Evolutionary conservation across 352 stramenopile genomes (phyloP), one percentile per base, ranked within the genome.

Genomic region (Pythium biforme): DNA sequence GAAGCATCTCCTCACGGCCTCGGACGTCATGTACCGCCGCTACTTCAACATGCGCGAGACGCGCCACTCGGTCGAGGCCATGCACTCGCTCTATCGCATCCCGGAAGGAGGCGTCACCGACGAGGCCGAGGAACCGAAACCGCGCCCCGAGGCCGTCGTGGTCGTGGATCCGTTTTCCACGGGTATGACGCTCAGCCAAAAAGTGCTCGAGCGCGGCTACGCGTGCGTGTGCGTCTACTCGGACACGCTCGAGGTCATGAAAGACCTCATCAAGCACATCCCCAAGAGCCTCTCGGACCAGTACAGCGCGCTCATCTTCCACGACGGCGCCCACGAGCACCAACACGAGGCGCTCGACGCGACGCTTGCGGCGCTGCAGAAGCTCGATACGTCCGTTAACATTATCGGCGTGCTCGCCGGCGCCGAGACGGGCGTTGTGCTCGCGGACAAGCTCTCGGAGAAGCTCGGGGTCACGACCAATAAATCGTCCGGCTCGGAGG

Each of bases 141-240:
- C 26, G 20, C 50, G 45, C 8, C 29, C 15, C 27, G 66, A 81
- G 10, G 86, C 87, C 10, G 81, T 98, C 14, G 90, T 98, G n/a
- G 76, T 98, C 33, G 88, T 99, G 11, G 94, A 98, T 67, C 94
- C 96, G 7, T 98, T 98, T 74, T 97, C 90, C 0, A 98, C 95
- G 48, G 96, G 95, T 60, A 95, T 90, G 70, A 86, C 97, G 47
- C 70, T 99, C 25, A 94, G 90, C 1, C 76, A 97, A 59, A 87
- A 95, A 60, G 89, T 95, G 1, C 59, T 88, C 48, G 85, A 79
- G 52, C 86, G 89, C 43, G 95, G 94, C 27, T 98, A 95, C 68
- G 81, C 75, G 1, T 85, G 74, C 68, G 64, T 94, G 61, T 87
- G 79, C 61, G 70, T 92, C 39, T 90, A 90, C 66, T 90, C 80